phyloP scores from a whole-genome alignment of 2,329 filamentous ascomycete genomes.

The Biscogniauxia mediterranea region DNA sequence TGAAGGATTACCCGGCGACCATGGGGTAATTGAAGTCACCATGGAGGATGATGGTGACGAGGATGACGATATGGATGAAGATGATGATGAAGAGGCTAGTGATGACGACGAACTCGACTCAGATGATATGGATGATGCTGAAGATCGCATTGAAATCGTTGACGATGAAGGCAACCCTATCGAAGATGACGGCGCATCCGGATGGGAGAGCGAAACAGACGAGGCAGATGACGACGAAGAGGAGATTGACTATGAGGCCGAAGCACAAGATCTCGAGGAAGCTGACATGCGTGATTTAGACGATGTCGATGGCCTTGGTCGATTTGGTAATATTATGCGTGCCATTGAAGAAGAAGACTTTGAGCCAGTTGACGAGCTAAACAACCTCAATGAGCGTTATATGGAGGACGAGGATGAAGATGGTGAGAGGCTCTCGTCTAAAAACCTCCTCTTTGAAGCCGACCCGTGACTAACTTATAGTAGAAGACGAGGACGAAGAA shows the following conservation, averaged over 20 bases:
- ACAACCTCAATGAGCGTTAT: slow-evolving; percentile 51
- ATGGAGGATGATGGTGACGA: slow-evolving; percentile 71
- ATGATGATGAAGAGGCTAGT: slow-evolving; percentile 63
- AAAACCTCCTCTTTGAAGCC: not conserved
- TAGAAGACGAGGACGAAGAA: slow-evolving; percentile 60
- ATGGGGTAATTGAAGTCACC: slow-evolving; percentile 69
- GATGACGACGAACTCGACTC: slow-evolving; percentile 61
- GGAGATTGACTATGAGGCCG: slow-evolving; percentile 52
- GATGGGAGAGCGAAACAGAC: slow-evolving; percentile 60
- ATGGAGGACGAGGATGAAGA: slow-evolving; percentile 59
- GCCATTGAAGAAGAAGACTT: slow-evolving; percentile 55
- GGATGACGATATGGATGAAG: slow-evolving; percentile 56
- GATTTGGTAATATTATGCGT: slow-evolving; percentile 54
- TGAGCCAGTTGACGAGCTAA: slow-evolving; percentile 51
- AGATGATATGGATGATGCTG: slow-evolving; percentile 56
- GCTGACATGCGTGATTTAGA: slow-evolving; percentile 49
- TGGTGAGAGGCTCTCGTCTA: slow-evolving; percentile 34
- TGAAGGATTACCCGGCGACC: slow-evolving; percentile 67
- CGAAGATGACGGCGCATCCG: slow-evolving; percentile 59
- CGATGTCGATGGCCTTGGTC: slow-evolving; percentile 36
- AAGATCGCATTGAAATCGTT: slow-evolving; percentile 55
- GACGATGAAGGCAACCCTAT: slow-evolving; percentile 61
- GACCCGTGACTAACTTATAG: slow-evolving; percentile 22
- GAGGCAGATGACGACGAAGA: slow-evolving; percentile 58
- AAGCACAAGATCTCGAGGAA: slow-evolving; percentile 55